These are phyloP conservation scores for Mycena haematopus DNA, from an alignment of 768 basidiomycete species.

Conservation along the genomic window DNA sequence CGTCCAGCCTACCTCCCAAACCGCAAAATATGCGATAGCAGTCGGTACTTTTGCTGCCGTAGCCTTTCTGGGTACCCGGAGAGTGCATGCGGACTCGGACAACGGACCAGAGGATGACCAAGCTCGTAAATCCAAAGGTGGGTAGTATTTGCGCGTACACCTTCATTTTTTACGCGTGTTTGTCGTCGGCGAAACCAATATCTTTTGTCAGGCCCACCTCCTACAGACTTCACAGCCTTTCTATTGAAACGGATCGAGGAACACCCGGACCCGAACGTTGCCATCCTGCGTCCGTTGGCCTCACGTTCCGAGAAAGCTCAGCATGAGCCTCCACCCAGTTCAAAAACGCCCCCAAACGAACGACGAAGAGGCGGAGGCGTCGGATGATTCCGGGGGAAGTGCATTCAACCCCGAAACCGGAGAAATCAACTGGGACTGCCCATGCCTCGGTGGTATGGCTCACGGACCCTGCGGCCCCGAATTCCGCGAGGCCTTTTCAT, in stretches of 20 bases:
- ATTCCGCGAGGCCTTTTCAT: slow-evolving; percentile 95
- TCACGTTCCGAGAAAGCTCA: neutral
- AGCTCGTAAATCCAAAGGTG: slow-evolving; percentile 2
- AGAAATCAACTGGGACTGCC: slow-evolving; percentile 99
- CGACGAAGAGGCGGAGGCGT: slow-evolving; percentile 31
- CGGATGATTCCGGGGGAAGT: slow-evolving; percentile 38
- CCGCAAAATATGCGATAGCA: slow-evolving; percentile 21
- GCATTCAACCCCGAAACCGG: slow-evolving; percentile 97
- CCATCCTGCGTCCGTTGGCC: neutral
- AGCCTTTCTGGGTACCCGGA: slow-evolving; percentile 14
- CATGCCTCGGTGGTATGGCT: slow-evolving; percentile 98
- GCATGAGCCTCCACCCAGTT: slow-evolving; percentile 3
- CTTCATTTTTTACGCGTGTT: neutral
- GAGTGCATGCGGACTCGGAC: slow-evolving; percentile 1
- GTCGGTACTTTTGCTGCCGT: slow-evolving; percentile 17
- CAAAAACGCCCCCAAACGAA: neutral
- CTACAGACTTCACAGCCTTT: neutral
- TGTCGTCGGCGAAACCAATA: neutral
- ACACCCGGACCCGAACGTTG: neutral
- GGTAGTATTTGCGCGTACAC: slow-evolving; percentile 7
- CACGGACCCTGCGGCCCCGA: slow-evolving; percentile 93
- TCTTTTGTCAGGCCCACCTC: neutral
- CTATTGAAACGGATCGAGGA: neutral
- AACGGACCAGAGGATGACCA: no score
- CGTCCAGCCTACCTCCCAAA: neutral